Base-by-base conservation (phyloP, 2,329 filamentous ascomycete genomes). In the Fusarium sp. region DNA sequence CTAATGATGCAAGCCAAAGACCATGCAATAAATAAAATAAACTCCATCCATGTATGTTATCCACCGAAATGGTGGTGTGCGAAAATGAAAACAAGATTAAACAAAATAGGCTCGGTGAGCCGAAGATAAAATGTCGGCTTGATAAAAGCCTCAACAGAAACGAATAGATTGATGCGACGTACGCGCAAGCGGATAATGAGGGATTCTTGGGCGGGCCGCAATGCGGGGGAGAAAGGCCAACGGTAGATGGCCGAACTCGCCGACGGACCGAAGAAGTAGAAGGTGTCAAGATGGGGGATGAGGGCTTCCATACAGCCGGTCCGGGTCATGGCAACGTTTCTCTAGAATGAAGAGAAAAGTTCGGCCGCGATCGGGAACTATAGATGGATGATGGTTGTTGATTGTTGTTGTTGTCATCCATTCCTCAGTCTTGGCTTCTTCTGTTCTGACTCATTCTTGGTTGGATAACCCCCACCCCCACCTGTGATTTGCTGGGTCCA, bases 281-380 rank as follows among this genome's bases (percentile, higher is more conserved):
- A 44, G 18, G 41, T 48, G 19, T 65, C 51, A 46, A 34, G 42
- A 65, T 48, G 46, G 42, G 46, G 43, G 41, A 57, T 50, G 31
- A 44, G 37, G 49, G 19, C 30, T 69, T 71, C 71, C 71, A 64
- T 62, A 55, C 48, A 57, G 49, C 69, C 70, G 67, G 61, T 19
- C 23, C 52, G 43, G 37, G n/a, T 42, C 23, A 42, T 52, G 34
- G 43, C 25, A 60, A 62, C 50, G 19, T 51, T 61, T 53, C 54
- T 31, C 51, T 41, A 43, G 23, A 42, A 26, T n/a, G 13, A 42
- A 37, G 21, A 37, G 34, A 13, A 16, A 43, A 16, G 6, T 48
- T 73, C 69, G 70, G 66, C 57, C 62, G 53, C 51, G 41, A 56
- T 72, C 70, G 72, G 70, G 59, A 73, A 30, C n/a, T 43, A 44